These are phyloP conservation scores for Calendula officinalis DNA, from an alignment of 129 eudicot genomes.

Conservation along the genomic window DNA sequence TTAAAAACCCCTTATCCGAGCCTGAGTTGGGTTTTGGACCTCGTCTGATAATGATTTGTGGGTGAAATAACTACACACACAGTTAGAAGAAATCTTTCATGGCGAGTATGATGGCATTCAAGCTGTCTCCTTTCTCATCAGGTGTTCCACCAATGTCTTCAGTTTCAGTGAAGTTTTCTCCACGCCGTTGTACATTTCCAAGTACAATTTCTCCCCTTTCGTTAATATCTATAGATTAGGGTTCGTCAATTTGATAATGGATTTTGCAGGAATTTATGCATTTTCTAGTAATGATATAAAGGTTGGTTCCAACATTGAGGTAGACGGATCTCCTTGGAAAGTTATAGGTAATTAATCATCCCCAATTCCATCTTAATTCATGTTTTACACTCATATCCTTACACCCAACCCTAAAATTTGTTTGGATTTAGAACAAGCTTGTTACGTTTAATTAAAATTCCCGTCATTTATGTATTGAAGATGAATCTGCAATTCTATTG, in stretches of 20 bases:
- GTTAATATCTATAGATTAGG: slow-evolving; percentile 14
- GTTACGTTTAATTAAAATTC: neutral
- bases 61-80: neutral
- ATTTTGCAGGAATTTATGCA: slow-evolving; percentile 56
- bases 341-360: slow-evolving; percentile 47
- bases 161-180: slow-evolving; percentile 29
- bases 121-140: slow-evolving; percentile 30
- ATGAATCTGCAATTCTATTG: neutral
- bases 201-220: slow-evolving; percentile 30
- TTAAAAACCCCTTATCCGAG: no score
- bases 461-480: neutral
- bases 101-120: slow-evolving; percentile 26
- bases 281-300: slow-evolving; percentile 72
- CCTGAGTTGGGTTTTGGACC: no score
- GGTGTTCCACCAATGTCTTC: slow-evolving; percentile 23
- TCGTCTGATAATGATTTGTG: no score
- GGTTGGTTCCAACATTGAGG: slow-evolving; percentile 82
- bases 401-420: no score
- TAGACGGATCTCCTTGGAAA: slow-evolving; percentile 80
- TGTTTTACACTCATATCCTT: no score
- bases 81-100: slow-evolving; percentile 11
- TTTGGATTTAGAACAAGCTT: no score
- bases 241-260: neutral
- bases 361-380: neutral
- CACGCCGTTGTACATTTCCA: slow-evolving; percentile 43